Conservation (phyloP, 192 early-diverging fungal species). For the Backusella liffmaniae region DNA sequence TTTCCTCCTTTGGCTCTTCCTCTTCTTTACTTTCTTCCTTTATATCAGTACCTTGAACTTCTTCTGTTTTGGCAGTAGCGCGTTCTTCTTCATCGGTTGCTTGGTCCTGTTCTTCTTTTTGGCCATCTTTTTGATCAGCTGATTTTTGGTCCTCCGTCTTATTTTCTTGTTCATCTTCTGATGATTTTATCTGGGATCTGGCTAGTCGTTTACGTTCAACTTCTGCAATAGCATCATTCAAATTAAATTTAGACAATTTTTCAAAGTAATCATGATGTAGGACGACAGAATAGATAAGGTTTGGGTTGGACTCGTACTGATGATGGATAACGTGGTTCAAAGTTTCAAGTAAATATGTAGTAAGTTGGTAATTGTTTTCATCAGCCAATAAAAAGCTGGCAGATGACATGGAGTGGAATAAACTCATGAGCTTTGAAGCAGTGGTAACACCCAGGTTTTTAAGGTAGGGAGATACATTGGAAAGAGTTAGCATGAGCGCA, state of each 20-base stretch:
- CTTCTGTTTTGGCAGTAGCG: not conserved
- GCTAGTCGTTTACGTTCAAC: conserved; percentile 52
- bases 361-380: conserved; percentile 70
- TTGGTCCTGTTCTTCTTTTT: not conserved
- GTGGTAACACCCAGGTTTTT: conserved; percentile 72
- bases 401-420: conserved; percentile 76
- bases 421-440: conserved; percentile 66
- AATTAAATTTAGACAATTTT: conserved; percentile 63
- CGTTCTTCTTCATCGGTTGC: not conserved
- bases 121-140: not conserved
- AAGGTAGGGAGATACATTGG: conserved; percentile 82
- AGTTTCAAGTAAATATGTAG: conserved; percentile 76
- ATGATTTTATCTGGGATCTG: conserved; percentile 32
- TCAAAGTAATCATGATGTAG: conserved; percentile 71
- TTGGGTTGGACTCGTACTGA: conserved; percentile 77
- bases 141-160: not conserved
- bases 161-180: not conserved
- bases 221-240: conserved; percentile 62
- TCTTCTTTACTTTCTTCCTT: not conserved
- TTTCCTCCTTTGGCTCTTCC: not conserved
- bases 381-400: conserved; percentile 80
- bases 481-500: conserved; percentile 71
- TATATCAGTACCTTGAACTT: not conserved
- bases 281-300: conserved; percentile 79
- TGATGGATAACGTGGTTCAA: conserved; percentile 87